A percentile compares a stretch with the other conserved stretches of the same genome.
These are phyloP conservation scores for Scheffersomyces spartinae DNA, from an alignment of 805 yeast genomes.

Conservation along the genomic window DNA sequence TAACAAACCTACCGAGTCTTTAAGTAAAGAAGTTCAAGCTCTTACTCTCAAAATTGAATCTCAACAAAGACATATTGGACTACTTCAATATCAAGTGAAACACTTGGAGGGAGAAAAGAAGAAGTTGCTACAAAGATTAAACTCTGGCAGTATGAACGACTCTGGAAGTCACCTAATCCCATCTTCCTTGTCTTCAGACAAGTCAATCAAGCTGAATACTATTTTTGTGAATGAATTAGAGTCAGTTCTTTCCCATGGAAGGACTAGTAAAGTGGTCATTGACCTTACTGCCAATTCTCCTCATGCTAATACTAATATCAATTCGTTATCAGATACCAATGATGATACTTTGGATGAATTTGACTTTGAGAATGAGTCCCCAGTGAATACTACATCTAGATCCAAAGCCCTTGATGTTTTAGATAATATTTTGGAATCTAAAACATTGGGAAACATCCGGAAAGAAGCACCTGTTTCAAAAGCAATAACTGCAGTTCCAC, in stretches of 20 bases:
- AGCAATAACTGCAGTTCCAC: constrained; percentile 1
- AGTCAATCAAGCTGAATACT: not conserved
- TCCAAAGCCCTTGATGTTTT: too few species aligned
- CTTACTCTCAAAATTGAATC: constrained; percentile 12
- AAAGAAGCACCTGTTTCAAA: too few species aligned
- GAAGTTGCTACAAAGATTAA: too few species aligned
- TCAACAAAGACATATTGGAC: constrained; percentile 14
- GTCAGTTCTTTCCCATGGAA: constrained; percentile 5
- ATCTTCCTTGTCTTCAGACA: too few species aligned
- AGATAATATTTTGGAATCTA: too few species aligned
- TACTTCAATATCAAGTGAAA: constrained; percentile 13
- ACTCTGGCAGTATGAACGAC: too few species aligned
- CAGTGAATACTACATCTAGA: too few species aligned
- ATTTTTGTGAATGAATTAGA: constrained; percentile 8
- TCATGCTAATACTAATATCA: constrained; percentile 1
- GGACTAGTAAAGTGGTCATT: too few species aligned
- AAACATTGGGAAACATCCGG: too few species aligned
- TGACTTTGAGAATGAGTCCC: not conserved
- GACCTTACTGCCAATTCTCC: not conserved
- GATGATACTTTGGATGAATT: too few species aligned
- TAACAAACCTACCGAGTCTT: constrained; percentile 10
- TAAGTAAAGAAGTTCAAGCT: constrained; percentile 12
- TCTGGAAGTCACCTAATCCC: too few species aligned
- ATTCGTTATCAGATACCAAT: too few species aligned
- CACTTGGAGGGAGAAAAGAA: constrained; percentile 10